Base-by-base conservation (phyloP, 148 eudicot genomes). In the Simmondsia chinensis region DNA sequence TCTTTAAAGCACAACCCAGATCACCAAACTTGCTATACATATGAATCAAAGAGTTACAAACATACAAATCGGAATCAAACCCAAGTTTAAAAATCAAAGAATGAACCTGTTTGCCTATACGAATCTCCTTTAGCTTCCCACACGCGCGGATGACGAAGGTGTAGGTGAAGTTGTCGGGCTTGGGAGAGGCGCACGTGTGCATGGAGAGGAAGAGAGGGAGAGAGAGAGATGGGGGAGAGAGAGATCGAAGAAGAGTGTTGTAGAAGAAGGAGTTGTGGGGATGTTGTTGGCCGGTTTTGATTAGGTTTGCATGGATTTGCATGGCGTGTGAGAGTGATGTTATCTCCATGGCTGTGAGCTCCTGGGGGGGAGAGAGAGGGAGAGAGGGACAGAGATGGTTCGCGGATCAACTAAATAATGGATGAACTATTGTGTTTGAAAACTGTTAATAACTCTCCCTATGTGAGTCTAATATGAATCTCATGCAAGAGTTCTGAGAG, bases 61-160 rank as follows among this genome's bases (percentile, higher is more conserved):
- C 17, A 48, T 64, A 69, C 39, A 6, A 20, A 58, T 69, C 80
- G 57, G 48, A 45, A 9, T 21, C 60, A 31, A 69, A 65, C 10
- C 70, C 74, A 33, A 40, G 9, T 43, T 73, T 69, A 39, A 27
- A 47, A 31, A 48, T 27, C 64, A 68, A 46, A 22, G 58, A 55
- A 36, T 73, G 79, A 30, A 68, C 56, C 33, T 56, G 61, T 56
- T 60, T 64, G 16, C 79, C 79, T 47, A 68, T 4, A 16, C 40
- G 57, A 46, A 60, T 46, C 25, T 58, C 55, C 27, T 36, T 56
- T 50, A 64, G 23, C 53, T 22, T 63, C 24, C 64, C 44, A 39
- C 79, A 73, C 24, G 71, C 64, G 22, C 60, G 63, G 33, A 73
- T 28, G 5, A 73, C 68, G 60, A 73, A 68, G 3, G 79, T 67